Base-by-base conservation (phyloP, 139 green algal species). In the Monoraphidium neglectum region DNA sequence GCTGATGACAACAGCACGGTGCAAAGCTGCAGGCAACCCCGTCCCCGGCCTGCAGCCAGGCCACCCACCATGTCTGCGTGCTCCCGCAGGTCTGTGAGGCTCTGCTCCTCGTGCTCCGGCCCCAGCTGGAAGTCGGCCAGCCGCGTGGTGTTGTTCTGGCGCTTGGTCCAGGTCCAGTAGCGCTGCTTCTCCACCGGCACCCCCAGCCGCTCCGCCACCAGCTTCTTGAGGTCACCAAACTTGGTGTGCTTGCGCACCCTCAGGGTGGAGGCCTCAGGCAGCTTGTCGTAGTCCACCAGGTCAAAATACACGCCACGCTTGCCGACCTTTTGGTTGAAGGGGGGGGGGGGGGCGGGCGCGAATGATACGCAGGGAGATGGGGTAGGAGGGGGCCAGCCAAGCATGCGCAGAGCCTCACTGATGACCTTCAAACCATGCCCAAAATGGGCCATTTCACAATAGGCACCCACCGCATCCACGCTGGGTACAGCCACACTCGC, bases 271-370 rank as follows among this genome's bases (percentile, higher is more conserved):
- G 91, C 76, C 53, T 89, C 37, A 21, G 79, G 68, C 77, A 95
- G 90, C 67, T 89, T 79, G 28, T 94, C 87, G 72, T 94, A 86
- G 82, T 99, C 93, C 13, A 95, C 92, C 36, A 99, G 87, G 87
- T 99, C 95, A 77, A 98, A 99, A 49, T 61, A 78, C 40, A 62
- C 40, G 61, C 12, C 43, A n/a, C n/a, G n/a, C n/a, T n/a, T n/a
- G n/a, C n/a, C n/a, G n/a, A n/a, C n/a, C n/a, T n/a, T n/a, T n/a
- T n/a, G n/a, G n/a, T n/a, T n/a, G n/a, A n/a, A n/a, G n/a, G n/a
- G n/a, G n/a, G n/a, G n/a, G n/a, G n/a, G n/a, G n/a, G n/a, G n/a
- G n/a, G n/a, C n/a, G n/a, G n/a, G n/a, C n/a, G n/a, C n/a, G n/a
- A n/a, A n/a, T n/a, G n/a, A n/a, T n/a, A n/a, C n/a, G n/a, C n/a